Base-by-base conservation (phyloP, 1,139 yeast genomes). In the Kodamaea plutei region DNA sequence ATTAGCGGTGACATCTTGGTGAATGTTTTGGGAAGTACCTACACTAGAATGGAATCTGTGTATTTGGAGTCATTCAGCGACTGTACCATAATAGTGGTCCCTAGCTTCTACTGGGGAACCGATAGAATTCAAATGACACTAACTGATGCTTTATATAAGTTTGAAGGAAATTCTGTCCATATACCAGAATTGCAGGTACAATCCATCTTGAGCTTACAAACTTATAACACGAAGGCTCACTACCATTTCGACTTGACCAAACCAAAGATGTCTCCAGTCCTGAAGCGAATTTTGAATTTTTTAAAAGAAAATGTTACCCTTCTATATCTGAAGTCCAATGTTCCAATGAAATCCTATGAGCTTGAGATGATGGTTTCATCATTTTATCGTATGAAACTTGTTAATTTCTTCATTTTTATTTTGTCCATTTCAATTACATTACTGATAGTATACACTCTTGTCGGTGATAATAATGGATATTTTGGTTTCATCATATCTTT, bases 311-410 rank as follows among this genome's bases (percentile, higher is more conserved):
- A n/a, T n/a, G n/a, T n/a, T n/a, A n/a, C n/a, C n/a, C n/a, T n/a
- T n/a, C n/a, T n/a, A n/a, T n/a, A n/a, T n/a, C n/a, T n/a, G n/a
- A n/a, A n/a, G n/a, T n/a, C n/a, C n/a, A n/a, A n/a, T n/a, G n/a
- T n/a, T n/a, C n/a, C n/a, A n/a, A n/a, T n/a, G n/a, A n/a, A n/a
- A n/a, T n/a, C n/a, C n/a, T n/a, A n/a, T n/a, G n/a, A n/a, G 20
- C 7, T 17, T 7, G 20, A 17, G 20, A 7, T 9, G 8, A 9
- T 29, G 15, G 15, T 33, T 14, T 9, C 15, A 11, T 11, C 26
- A 15, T 13, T 27, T 14, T 27, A 30, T 16, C 18, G 10, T 9
- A 20, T 24, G 6, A 30, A 28, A 26, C 11, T 30, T n/a, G 23
- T 23, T 12, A 19, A 24, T 23, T 33, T 30, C 13, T 23, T 23